Conservation (phyloP, 1,284 basidiomycete species). For the Inonotus obliquus region DNA sequence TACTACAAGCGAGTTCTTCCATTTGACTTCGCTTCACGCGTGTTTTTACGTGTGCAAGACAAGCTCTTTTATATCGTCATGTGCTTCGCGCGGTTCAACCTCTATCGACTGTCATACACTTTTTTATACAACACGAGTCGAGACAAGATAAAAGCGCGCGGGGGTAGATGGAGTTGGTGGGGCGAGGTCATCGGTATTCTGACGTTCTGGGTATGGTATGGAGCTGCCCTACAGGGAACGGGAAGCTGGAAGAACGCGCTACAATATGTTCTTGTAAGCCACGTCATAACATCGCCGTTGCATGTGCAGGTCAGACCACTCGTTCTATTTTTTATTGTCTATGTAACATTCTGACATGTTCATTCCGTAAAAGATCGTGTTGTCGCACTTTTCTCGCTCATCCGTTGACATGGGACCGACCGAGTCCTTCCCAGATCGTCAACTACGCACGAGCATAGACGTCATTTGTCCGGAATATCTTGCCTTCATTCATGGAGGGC, state of each 20-base stretch:
- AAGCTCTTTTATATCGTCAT: slow-evolving; percentile 92
- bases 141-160: slow-evolving; percentile 51
- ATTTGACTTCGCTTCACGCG: slow-evolving; percentile 69
- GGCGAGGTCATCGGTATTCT: slow-evolving; percentile 65
- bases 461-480: slow-evolving; percentile 83
- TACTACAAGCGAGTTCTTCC: slow-evolving; percentile 90
- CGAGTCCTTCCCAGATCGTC: slow-evolving; percentile 91
- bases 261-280: slow-evolving; percentile 73
- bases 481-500: slow-evolving; percentile 90
- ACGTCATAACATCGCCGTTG: slow-evolving; percentile 77
- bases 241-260: slow-evolving; percentile 64
- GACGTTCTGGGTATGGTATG: slow-evolving; percentile 82
- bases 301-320: slow-evolving; percentile 66
- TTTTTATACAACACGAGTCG: slow-evolving; percentile 62
- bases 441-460: slow-evolving; percentile 94
- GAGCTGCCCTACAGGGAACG: slow-evolving; percentile 54
- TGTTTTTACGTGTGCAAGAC: slow-evolving; percentile 81
- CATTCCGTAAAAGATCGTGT: slow-evolving; percentile 71
- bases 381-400: slow-evolving; percentile 97
- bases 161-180: slow-evolving; percentile 68
- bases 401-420: slow-evolving; percentile 86
- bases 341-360: not conserved
- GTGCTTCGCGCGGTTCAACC: slow-evolving; percentile 91
- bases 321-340: not conserved
- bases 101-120: slow-evolving; percentile 85